Base-by-base conservation (phyloP, 2,329 filamentous ascomycete species). In the Cryphonectria japonica region DNA sequence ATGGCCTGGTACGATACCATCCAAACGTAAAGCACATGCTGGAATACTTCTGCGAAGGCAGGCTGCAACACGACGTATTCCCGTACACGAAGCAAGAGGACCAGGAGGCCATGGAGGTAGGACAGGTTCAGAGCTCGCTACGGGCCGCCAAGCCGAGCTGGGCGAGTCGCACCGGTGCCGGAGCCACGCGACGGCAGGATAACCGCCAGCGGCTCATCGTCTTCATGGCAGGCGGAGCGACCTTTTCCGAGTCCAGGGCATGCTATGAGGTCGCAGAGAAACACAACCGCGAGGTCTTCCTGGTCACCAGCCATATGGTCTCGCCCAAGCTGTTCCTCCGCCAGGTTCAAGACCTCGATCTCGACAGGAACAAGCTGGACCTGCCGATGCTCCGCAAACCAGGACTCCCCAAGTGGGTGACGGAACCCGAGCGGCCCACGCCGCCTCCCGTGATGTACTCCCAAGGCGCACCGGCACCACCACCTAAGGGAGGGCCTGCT, bases 151-250 rank as follows among this genome's bases (percentile, higher is more conserved):
- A 97, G 77, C 96, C 95, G 1, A 97, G 95, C 59, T 99, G 96
- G 96, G 96, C 96, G 1, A 69, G 50, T 29, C 67, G 67, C 14
- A 41, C 71, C 57, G 93, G 93, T 68, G 91, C 93, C 13, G 91
- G 94, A 60, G 32, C 71, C 46, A 87, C 92, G 62, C 88, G 90
- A 39, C 90, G 84, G 71, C 89, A 86, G 72, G 95, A 98, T 79
- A 97, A 95, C 74, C 89, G 92, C 68, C 96, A 99, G 79, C 90
- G 96, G 67, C 87, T 98, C 68, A 93, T 99, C 71, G 91, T 98
- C 22, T 98, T 97, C 79, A 92, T 98, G 87, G 96, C 95, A 1
- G 96, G 96, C 64, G 96, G 96, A 61, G 96, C 96, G 29, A 98
- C 96, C 0, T 97, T 95, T 79, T 94, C 93, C 6, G 96, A 99